Evolutionary conservation across 352 stramenopile genomes (phyloP), one percentile per base, ranked within the genome.

Genomic region (Pythium insidiosum): DNA sequence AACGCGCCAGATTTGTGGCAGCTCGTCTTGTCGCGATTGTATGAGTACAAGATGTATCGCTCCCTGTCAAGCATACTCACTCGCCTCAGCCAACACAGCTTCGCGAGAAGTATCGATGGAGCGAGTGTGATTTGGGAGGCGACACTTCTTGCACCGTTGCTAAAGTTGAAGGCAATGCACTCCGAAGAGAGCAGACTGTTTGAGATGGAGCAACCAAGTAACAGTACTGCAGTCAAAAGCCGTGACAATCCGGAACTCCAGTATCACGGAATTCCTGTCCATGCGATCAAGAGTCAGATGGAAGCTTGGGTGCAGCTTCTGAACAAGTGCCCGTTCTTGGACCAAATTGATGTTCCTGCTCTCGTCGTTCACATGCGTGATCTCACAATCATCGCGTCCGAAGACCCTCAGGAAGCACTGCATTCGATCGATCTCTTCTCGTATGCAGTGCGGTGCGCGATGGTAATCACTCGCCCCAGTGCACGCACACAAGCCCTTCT

Each of bases 271-370:
- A n/a, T n/a, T n/a, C n/a, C n/a, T n/a, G n/a, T n/a, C n/a, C n/a
- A n/a, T n/a, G n/a, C n/a, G n/a, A n/a, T n/a, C n/a, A n/a, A n/a
- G n/a, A n/a, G n/a, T n/a, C n/a, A n/a, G 28, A 13, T 33, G 28
- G 28, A 33, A 15, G 15, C 28, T 33, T 9, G 69, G 38, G 63
- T 73, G 5, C 24, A 45, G 11, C 52, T 65, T 41, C 58, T 73
- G 12, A 59, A 69, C 25, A 61, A 64, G 20, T 69, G 63, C 30
- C 59, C 60, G 20, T 69, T 73, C 39, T 53, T 73, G 25, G 56
- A 73, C n/a, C 50, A 57, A 18, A 53, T 73, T 25, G 61, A 73
- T 38, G 50, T 73, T n/a, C 29, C 43, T n/a, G 42, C 39, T 23
- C 56, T 73, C 43, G 61, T 69, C 3, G 38, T 63, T 3, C 33